Base-by-base conservation (phyloP, 164 flowering plant genomes). In the Litsea cubeba region DNA sequence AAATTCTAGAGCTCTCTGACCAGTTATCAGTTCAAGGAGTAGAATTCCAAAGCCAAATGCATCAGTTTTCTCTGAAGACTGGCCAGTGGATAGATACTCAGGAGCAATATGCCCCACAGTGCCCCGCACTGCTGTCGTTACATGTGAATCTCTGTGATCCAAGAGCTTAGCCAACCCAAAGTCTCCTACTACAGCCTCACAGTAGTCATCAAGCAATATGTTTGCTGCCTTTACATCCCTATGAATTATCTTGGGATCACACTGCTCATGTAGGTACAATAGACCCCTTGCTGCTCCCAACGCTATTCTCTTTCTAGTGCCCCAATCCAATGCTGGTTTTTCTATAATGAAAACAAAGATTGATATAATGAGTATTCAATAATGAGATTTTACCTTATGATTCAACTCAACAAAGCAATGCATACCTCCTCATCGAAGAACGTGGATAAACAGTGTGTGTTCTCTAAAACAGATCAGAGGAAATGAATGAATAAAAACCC, bases 101-200 rank as follows among this genome's bases (percentile, higher is more conserved):
- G 98, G 98, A n/a, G 97, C 98, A 62, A 94, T 94, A 68, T 94
- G 97, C 3, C 98, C 98, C 14, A 92, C 96, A 0, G 98, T 94
- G 65, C 98, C 98, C 51, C 96, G 80, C 50, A 94, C 98, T 6
- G 97, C 98, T 1, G 98, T 94, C 10, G 98, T 94, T 65, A 94
- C 93, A 74, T 94, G 98, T 2, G 98, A 92, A 70, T 94, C 97
- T 58, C 85, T 87, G 79, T 91, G 97, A 83, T 94, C 97, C 81
- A 94, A 82, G 77, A 94, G 95, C 85, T 94, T 92, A 51, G 97
- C 98, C 75, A 94, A 74, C 46, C 98, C 98, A 69, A 94, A 92
- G 80, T 94, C 98, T 58, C 98, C 97, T 10, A 94, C 97, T 32
- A 94, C 93, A 50, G 98, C 98, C 76, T 91, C 97, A 79, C 84